Evolutionary conservation across 495 filamentous ascomycete species (phyloP).

Genomic region (Penicillium herquei): DNA sequence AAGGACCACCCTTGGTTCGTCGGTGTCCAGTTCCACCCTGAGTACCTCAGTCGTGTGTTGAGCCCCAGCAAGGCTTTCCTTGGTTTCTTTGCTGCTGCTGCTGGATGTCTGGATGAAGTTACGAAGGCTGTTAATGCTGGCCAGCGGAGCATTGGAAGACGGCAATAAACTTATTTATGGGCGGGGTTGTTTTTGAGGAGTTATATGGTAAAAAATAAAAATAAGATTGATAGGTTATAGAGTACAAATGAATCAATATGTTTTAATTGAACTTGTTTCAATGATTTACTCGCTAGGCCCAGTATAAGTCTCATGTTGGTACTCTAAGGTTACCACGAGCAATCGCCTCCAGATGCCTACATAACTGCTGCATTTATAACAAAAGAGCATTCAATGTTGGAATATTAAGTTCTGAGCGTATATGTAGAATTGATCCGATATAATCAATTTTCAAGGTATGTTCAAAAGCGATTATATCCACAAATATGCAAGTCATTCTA

Average conservation of each 20-base stretch:
- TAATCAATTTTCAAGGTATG: too few species aligned
- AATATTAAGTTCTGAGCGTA: too few species aligned
- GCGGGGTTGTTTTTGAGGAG: not conserved
- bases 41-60: constrained; percentile 73
- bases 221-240: not conserved
- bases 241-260: constrained; percentile 1
- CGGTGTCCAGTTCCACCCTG: constrained; percentile 86
- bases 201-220: not conserved
- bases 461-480: not conserved
- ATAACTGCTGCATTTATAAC: too few species aligned
- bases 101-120: constrained; percentile 58
- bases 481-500: not conserved
- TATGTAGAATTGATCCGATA: too few species aligned
- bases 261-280: not conserved
- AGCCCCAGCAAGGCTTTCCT: constrained; percentile 76
- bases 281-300: not conserved
- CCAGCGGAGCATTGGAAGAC: constrained; percentile 9
- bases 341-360: too few species aligned
- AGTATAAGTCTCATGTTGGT: too few species aligned
- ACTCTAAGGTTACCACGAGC: too few species aligned
- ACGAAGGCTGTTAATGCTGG: constrained; percentile 16
- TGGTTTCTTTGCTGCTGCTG: constrained; percentile 79
- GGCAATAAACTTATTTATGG: constrained; percentile 11
- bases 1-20: constrained; percentile 90
- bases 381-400: too few species aligned